A percentile compares a stretch with the other conserved stretches of the same genome.
These are phyloP conservation scores for Amanita molliuscula DNA, from an alignment of 768 basidiomycete species.

Conservation along the genomic window DNA sequence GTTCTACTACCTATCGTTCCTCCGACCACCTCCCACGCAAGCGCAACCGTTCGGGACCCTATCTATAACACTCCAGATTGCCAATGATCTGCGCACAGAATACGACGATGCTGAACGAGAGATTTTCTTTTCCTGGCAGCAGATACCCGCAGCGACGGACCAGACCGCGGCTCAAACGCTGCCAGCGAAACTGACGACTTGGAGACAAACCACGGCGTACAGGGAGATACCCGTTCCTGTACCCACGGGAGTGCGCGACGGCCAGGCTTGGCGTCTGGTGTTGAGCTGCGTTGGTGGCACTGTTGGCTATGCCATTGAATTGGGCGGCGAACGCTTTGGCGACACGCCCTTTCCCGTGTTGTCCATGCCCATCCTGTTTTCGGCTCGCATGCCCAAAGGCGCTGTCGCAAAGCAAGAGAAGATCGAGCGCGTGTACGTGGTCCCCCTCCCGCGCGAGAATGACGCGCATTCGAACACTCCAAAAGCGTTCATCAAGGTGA, in stretches of 20 bases:
- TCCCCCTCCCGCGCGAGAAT: not conserved
- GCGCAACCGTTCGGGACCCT: slow-evolving; percentile 33
- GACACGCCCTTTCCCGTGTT: slow-evolving; percentile 45
- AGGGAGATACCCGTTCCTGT: slow-evolving; percentile 61
- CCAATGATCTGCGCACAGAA: slow-evolving; percentile 87
- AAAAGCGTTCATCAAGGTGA: slow-evolving; percentile 32
- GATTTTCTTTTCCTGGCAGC: slow-evolving; percentile 62
- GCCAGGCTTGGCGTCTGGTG: slow-evolving; percentile 58
- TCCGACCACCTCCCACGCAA: slow-evolving; percentile 69
- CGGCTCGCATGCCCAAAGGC: slow-evolving; percentile 18
- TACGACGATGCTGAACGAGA: slow-evolving; percentile 42
- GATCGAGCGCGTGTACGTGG: slow-evolving; percentile 45
- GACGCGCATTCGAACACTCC: not conserved
- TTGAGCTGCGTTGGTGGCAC: slow-evolving; percentile 26
- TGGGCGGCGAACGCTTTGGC: slow-evolving; percentile 34
- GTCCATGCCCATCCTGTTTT: slow-evolving; percentile 54
- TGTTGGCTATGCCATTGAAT: slow-evolving; percentile 21
- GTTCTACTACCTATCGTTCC: slow-evolving; percentile 87
- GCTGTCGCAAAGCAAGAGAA: slow-evolving; percentile 50
- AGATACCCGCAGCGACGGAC: slow-evolving; percentile 3
- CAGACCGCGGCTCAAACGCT: slow-evolving; percentile 19
- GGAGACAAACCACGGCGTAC: slow-evolving; percentile 58
- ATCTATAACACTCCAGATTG: slow-evolving; percentile 71
- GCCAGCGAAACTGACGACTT: slow-evolving; percentile 64
- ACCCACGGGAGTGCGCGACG: slow-evolving; percentile 40